phyloP scores from a whole-genome alignment of 495 filamentous ascomycete species.

The Aspergillus diversus region DNA sequence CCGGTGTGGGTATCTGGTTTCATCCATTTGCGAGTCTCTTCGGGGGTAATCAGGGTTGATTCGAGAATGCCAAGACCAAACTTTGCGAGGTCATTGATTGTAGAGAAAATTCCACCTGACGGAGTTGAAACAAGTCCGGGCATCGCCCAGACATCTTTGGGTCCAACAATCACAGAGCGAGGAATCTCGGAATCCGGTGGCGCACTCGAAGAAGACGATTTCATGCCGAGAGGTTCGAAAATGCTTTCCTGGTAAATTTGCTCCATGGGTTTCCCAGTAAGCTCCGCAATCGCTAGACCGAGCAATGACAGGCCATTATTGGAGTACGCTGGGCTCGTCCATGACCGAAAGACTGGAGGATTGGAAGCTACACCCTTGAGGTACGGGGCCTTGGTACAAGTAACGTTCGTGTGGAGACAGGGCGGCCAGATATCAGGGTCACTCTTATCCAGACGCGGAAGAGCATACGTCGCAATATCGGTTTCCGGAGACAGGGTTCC shows the following conservation, averaged over 20 bases:
- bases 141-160: constrained; percentile 15
- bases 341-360: constrained; percentile 50
- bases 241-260: constrained; percentile 48
- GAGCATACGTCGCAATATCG: constrained; percentile 32
- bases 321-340: constrained; percentile 57
- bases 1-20: constrained; percentile 55
- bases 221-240: constrained; percentile 49
- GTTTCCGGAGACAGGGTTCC: neutral
- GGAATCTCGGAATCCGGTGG: constrained; percentile 27
- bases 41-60: constrained; percentile 45
- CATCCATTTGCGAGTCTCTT: constrained; percentile 45
- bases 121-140: constrained; percentile 33
- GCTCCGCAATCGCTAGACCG: constrained; percentile 56
- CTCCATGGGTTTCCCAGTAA: constrained; percentile 50
- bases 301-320: constrained; percentile 59
- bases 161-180: constrained; percentile 28
- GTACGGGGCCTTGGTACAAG: constrained; percentile 15
- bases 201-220: constrained; percentile 42
- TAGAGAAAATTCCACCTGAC: constrained; percentile 41
- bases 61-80: constrained; percentile 53
- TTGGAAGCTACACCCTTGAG: constrained; percentile 26
- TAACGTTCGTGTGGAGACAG: constrained; percentile 17
- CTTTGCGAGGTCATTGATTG: constrained; percentile 31
- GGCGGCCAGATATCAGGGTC: constrained; percentile 28
- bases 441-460: constrained; percentile 37